Base-by-base conservation (phyloP, 495 filamentous ascomycete genomes). In the Diplogelasinospora grovesii region DNA sequence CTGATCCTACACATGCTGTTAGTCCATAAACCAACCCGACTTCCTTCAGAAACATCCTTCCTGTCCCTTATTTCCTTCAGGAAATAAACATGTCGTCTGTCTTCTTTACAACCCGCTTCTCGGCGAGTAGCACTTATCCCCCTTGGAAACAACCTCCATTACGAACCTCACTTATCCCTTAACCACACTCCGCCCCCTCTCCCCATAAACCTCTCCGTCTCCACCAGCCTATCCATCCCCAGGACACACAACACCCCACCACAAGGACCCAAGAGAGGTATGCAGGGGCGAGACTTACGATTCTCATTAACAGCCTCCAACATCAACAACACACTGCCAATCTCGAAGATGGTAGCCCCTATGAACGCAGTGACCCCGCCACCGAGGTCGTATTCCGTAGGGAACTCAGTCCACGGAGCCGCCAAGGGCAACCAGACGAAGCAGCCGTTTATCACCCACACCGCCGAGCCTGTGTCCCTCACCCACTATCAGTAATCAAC, bases 301-400 rank as follows among this genome's bases (percentile, higher is more conserved):
- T 80, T 78, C 41, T 78, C 78, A 56, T 86, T 85, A 4, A 85
- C 64, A 8, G 81, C 82, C 52, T 88, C 83, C 3, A 83, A 54
- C 50, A 86, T 66, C 10, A 86, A 58, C 16, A 86, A 52, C 0
- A 86, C 56, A 42, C 73, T 77, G 0, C 81, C 82, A 13, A 84
- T 40, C 50, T 82, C 78, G 53, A 86, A 85, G 3, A 86, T 59
- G 0, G 78, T 82, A 1, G 78, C 77, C n/a, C 83, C 82, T 19
- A 85, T 69, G 44, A 85, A 81, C 4, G 75, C 81, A 0, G 75
- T 79, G 7, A 82, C 68, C 8, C 83, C 83, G 4, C 78, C 76
- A 5, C 68, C 80, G 27, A 54, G 36, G 2, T 60, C 28, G 0
- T 54, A 49, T 55, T 85, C 82, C 18, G 64, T 63, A 2, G 53